phyloP scores from a whole-genome alignment of 2,329 filamentous ascomycete genomes.

The Diaporthe longicolla region DNA sequence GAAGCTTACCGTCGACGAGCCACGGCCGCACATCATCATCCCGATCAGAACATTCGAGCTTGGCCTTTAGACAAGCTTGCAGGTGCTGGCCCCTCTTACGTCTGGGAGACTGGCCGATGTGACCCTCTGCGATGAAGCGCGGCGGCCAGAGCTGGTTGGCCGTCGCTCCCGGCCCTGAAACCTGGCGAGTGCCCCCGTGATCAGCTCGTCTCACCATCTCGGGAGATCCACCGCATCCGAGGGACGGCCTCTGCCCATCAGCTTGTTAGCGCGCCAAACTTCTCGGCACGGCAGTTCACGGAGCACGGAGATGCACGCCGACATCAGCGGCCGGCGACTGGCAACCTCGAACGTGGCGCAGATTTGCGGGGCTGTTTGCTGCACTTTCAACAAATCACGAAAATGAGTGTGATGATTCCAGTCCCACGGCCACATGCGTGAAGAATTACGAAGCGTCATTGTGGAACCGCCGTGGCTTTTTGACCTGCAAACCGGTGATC shows the following conservation, averaged over 20 bases:
- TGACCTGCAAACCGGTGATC: too few species aligned
- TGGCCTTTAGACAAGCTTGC: not conserved
- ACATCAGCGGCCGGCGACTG: not conserved
- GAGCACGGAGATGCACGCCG: not conserved
- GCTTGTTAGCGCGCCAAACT: not conserved
- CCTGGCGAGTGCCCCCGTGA: slow-evolving; percentile 17
- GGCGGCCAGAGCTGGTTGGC: not conserved
- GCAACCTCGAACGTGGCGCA: not conserved
- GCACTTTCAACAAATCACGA: not conserved
- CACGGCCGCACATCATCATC: not conserved
- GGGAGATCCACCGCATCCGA: slow-evolving; percentile 24
- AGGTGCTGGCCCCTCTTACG: not conserved
- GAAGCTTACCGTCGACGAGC: not conserved
- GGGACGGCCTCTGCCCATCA: not conserved
- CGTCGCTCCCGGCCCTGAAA: slow-evolving; percentile 22
- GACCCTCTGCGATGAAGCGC: not conserved
- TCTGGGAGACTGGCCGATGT: slow-evolving; percentile 3
- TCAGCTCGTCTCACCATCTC: slow-evolving; percentile 5
- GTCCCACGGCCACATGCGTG: too few species aligned
- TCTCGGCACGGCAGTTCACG: slow-evolving; percentile 17
- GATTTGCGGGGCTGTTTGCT: not conserved
- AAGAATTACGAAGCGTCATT: too few species aligned
- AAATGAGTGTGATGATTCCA: not conserved
- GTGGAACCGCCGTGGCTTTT: too few species aligned
- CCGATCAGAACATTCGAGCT: not conserved